Evolutionary conservation across 208 protist genomes (phyloP).

Genomic region (Trypanosoma conorhini): DNA sequence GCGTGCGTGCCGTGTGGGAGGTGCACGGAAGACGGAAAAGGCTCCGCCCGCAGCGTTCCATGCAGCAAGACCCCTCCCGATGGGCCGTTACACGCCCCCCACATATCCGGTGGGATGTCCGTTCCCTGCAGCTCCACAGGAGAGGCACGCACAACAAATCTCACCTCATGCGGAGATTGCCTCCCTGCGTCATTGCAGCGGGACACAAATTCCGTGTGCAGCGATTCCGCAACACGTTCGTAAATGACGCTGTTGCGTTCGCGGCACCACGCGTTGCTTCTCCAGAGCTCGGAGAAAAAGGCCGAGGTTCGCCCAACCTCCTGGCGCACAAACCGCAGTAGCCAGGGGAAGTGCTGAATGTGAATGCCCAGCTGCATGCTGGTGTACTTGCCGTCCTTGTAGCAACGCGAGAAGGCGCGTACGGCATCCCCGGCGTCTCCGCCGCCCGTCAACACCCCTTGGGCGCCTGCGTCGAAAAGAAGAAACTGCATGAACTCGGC

Average conservation of each 20-base stretch:
- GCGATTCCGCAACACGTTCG: constrained; percentile 8
- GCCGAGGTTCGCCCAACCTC: constrained; percentile 18
- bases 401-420: constrained; percentile 55
- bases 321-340: constrained; percentile 51
- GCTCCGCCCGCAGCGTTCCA: constrained; percentile 5
- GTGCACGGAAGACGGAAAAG: not conserved
- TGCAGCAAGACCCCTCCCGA: constrained; percentile 23
- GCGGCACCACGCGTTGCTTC: not conserved
- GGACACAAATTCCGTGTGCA: not conserved
- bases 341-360: constrained; percentile 63
- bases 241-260: constrained; percentile 38
- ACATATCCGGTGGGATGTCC: constrained; percentile 22
- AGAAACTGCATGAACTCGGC: constrained; percentile 63
- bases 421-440: constrained; percentile 68
- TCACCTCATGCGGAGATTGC: not conserved
- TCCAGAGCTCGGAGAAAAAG: constrained; percentile 10
- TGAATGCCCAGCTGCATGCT: constrained; percentile 71
- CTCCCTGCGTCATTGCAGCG: not conserved
- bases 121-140: constrained; percentile 21
- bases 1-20: not conserved
- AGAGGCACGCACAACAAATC: constrained; percentile 30
- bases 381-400: constrained; percentile 31
- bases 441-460: constrained; percentile 42
- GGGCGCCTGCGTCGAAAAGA: constrained; percentile 37
- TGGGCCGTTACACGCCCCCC: constrained; percentile 12